phyloP scores from a whole-genome alignment of 2,329 filamentous ascomycete genomes.

The Cladosporium sp. region DNA sequence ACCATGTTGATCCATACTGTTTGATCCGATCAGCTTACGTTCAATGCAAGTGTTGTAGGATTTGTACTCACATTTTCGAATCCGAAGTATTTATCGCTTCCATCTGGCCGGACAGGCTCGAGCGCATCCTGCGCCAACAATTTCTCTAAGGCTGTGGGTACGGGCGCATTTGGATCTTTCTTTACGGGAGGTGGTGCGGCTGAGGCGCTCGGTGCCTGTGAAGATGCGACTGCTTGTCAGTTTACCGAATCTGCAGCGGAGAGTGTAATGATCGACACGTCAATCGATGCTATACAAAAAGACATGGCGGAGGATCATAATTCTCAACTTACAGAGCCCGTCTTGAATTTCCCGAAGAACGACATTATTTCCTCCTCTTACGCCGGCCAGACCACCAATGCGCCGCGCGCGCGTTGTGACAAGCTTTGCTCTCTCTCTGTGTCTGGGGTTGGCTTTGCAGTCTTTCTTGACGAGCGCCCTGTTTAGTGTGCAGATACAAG shows the following conservation, averaged over 20 bases:
- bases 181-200: constrained; percentile 48
- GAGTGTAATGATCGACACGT: no score
- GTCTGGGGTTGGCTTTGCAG: not conserved
- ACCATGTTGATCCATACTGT: constrained; percentile 98
- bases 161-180: constrained; percentile 56
- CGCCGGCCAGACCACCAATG: constrained; percentile 5
- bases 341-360: constrained; percentile 53
- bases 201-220: constrained; percentile 45
- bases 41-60: not conserved
- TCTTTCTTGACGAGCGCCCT: not conserved
- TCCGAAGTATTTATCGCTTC: constrained; percentile 96
- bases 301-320: no score
- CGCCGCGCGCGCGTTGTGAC: constrained; percentile 10
- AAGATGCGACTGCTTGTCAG: constrained; percentile 27
- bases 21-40: constrained; percentile 17
- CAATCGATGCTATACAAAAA: no score
- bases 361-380: constrained; percentile 36
- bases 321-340: constrained; percentile 39
- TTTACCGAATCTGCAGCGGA: not conserved
- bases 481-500: not conserved
- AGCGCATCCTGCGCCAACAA: constrained; percentile 73
- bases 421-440: constrained; percentile 4
- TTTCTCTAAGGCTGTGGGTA: constrained; percentile 61
- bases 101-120: constrained; percentile 76
- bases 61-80: constrained; percentile 80